Evolutionary conservation across 1,139 yeast genomes (phyloP).

Genomic region (Meyerozyma sp.): DNA sequence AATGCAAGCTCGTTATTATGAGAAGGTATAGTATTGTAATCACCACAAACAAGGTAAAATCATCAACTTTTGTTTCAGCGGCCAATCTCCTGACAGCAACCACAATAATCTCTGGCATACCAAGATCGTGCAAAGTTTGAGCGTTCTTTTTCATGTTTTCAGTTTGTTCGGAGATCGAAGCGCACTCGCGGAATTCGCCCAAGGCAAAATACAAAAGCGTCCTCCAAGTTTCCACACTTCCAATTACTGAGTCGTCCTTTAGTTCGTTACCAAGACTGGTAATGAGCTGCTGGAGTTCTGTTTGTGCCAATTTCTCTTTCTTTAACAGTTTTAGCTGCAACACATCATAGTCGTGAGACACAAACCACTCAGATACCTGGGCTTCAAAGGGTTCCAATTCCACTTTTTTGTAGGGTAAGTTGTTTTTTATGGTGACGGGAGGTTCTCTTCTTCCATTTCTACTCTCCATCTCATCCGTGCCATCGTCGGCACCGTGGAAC

Average conservation of each 20-base stretch:
- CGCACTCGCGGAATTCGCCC: slow-evolving; percentile 35
- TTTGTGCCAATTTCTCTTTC: background rate
- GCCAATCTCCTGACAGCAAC: background rate
- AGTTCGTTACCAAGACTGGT: background rate
- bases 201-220: slow-evolving; percentile 30
- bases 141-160: slow-evolving; percentile 22
- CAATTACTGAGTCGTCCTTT: background rate
- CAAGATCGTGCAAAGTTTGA: slow-evolving; percentile 1
- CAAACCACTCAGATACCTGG: slow-evolving; percentile 66
- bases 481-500: background rate
- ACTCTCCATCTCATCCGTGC: background rate
- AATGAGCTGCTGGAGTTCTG: background rate
- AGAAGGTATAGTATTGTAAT: background rate
- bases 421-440: background rate
- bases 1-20: background rate
- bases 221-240: slow-evolving; percentile 5
- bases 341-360: slow-evolving; percentile 39
- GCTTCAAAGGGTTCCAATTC: slow-evolving; percentile 36
- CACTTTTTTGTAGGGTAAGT: slow-evolving; percentile 41
- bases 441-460: background rate
- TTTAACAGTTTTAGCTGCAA: slow-evolving; percentile 7
- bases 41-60: background rate
- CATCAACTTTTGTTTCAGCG: background rate
- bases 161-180: slow-evolving; percentile 30
- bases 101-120: background rate